Conservation (phyloP, 73 alveolate species). For the Symbiodinium natans region DNA sequence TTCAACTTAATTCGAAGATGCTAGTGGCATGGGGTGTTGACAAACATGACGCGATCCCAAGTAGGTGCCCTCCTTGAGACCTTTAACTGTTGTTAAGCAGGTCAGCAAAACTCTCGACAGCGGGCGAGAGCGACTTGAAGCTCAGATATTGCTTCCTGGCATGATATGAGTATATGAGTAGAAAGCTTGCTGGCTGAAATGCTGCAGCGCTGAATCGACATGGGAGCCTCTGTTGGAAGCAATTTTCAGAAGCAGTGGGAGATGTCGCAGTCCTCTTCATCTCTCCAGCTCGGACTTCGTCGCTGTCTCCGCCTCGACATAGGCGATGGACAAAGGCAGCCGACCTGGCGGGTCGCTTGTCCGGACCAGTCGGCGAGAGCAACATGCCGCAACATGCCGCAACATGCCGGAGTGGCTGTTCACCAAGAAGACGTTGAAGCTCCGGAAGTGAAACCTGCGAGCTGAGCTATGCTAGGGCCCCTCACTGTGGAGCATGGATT, state of each 20-base stretch:
- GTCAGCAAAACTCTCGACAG: constrained; percentile 66
- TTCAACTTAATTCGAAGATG: too few species aligned
- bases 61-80: too few species aligned
- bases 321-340: constrained; percentile 72
- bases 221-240: not conserved
- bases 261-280: constrained; percentile 50
- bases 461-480: too few species aligned
- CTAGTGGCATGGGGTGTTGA: too few species aligned
- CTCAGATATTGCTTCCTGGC: constrained; percentile 84
- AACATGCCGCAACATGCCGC: too few species aligned
- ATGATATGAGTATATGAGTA: not conserved
- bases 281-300: constrained; percentile 71
- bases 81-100: too few species aligned
- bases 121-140: constrained; percentile 86
- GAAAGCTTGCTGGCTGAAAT: not conserved
- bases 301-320: constrained; percentile 79
- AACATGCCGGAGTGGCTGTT: constrained; percentile 49
- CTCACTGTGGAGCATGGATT: too few species aligned
- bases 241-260: not conserved
- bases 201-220: not conserved
- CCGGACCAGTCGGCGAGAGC: too few species aligned
- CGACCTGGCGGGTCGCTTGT: constrained; percentile 45
- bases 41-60: too few species aligned
- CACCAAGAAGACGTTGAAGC: constrained; percentile 82
- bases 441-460: constrained; percentile 59